Conservation (phyloP, 371 early-diverging fungal species). For the Lichtheimia ramosa region DNA sequence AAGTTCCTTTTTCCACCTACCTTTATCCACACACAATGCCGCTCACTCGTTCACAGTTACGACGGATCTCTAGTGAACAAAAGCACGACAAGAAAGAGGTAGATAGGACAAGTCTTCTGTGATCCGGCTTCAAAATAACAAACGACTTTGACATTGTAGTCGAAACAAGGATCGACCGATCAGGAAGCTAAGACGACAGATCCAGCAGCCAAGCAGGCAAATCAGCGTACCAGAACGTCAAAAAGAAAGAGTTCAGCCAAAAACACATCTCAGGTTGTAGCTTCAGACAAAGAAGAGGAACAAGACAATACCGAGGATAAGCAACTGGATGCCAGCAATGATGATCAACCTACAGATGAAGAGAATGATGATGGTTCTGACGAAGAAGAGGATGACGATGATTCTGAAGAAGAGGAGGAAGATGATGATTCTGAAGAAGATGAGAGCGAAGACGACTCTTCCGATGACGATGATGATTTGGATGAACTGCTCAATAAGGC, state of each 20-base stretch:
- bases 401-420: conserved; percentile 5
- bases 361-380: conserved; percentile 5
- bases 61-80: not conserved
- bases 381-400: conserved; percentile 4
- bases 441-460: conserved; percentile 5
- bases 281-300: not conserved
- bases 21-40: conserved; percentile 5
- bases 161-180: not conserved
- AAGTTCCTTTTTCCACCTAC: not conserved
- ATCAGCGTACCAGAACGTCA: not conserved
- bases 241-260: not conserved
- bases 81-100: not conserved
- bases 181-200: not conserved
- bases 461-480: conserved; percentile 41
- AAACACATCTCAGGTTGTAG: not conserved
- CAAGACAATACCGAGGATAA: not conserved
- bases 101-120: no score
- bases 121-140: no score
- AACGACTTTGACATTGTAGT: no score
- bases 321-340: not conserved
- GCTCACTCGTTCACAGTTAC: not conserved
- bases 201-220: no score
- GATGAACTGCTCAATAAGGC: conserved; percentile 51
- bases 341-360: not conserved
- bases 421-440: conserved; percentile 13